Percentiles rank a stretch among this genome's conserved stretches.
Evolutionary conservation across 768 basidiomycete genomes (phyloP).

Genomic region (Collybia nuda): DNA sequence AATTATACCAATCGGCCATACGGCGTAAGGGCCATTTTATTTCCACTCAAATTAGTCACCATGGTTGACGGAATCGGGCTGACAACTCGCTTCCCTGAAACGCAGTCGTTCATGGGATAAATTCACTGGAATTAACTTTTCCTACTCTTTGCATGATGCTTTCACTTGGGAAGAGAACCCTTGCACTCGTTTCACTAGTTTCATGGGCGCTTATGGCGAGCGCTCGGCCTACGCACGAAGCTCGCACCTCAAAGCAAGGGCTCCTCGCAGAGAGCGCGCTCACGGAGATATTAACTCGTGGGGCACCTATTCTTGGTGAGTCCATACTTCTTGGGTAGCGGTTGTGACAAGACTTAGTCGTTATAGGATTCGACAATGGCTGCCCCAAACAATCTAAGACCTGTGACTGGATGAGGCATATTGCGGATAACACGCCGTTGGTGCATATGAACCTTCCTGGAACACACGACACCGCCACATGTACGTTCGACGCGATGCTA

Average conservation of each 20-base stretch:
- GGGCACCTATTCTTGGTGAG: conserved; percentile 31
- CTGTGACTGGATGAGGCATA: conserved; percentile 45
- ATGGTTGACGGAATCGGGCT: no score
- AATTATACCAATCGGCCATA: no score
- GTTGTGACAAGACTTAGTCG: not conserved
- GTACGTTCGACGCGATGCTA: conserved; percentile 19
- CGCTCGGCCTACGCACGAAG: not conserved
- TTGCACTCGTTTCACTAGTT: no score
- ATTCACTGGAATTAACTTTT: no score
- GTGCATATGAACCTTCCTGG: conserved; percentile 54
- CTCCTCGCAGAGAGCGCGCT: conserved; percentile 23
- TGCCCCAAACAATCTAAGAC: conserved; percentile 31
- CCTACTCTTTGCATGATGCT: no score
- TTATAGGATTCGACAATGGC: conserved; percentile 32
- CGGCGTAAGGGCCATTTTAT: no score
- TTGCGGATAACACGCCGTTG: conserved; percentile 39
- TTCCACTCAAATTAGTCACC: no score
- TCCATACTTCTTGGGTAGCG: not conserved
- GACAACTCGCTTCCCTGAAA: no score
- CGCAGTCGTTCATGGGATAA: no score
- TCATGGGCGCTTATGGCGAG: no score
- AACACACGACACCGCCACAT: conserved; percentile 49
- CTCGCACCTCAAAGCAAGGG: conserved; percentile 4
- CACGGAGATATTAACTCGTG: conserved; percentile 25
- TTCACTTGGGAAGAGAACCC: no score